phyloP scores from a whole-genome alignment of 2,329 filamentous ascomycete genomes.

The Zymoseptoria brevis region DNA sequence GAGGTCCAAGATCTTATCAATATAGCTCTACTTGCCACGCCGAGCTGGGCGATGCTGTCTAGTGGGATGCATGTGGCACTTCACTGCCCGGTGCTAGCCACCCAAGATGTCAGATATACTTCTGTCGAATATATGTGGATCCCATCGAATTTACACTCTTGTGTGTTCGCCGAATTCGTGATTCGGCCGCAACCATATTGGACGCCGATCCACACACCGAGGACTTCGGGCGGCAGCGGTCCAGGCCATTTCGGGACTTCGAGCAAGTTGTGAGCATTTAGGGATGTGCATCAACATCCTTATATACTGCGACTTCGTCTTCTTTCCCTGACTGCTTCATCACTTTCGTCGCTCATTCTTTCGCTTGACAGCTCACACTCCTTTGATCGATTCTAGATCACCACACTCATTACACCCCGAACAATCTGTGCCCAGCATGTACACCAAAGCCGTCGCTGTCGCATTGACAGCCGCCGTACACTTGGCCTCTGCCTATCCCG shows the following conservation, averaged over 20 bases:
- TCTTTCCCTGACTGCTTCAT: not conserved
- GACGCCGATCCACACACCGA: not conserved
- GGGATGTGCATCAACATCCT: not conserved
- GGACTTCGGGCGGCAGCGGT: not conserved
- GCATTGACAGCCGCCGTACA: not conserved
- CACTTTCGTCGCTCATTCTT: not conserved
- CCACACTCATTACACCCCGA: not conserved
- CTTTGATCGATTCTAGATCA: not conserved
- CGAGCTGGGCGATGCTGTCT: not conserved
- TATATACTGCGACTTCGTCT: not conserved
- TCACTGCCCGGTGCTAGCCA: not conserved
- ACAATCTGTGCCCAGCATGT: slow-evolving; percentile 48
- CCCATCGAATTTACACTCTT: not conserved
- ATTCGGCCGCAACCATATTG: not conserved
- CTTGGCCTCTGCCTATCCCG: not conserved
- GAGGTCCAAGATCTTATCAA: not conserved
- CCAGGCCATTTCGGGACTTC: not conserved
- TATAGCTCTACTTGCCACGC: not conserved
- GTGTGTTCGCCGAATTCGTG: not conserved
- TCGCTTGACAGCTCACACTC: not conserved
- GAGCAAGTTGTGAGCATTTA: not conserved
- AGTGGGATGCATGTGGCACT: not conserved
- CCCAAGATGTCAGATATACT: not conserved
- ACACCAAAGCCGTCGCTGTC: slow-evolving; percentile 52
- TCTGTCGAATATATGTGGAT: not conserved